Evolutionary conservation across 1,284 basidiomycete genomes (phyloP), one percentile per base, ranked within the genome.

Genomic region (Tremellales sp.): DNA sequence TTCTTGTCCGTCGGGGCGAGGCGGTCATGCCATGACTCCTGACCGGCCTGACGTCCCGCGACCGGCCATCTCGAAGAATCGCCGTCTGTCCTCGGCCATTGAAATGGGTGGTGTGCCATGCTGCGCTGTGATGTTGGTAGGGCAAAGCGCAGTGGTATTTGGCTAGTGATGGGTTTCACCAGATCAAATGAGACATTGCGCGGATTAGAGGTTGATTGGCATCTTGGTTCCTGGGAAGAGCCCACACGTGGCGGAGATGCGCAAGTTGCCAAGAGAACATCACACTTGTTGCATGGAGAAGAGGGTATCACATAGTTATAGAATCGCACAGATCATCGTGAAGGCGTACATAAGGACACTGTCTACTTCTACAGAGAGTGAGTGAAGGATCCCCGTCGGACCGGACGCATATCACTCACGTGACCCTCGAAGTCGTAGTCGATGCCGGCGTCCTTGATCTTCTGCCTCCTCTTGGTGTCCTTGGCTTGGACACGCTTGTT

Each of bases 401-500:
- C 13, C 2, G n/a, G n/a, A n/a, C n/a, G n/a, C n/a, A n/a, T n/a
- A n/a, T n/a, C n/a, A 61, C 64, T 60, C 49, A 64, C 62, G 58
- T 72, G 67, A 37, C 80, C 82, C 46, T 84, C 82, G 53, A 94
- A 87, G 58, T 92, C 83, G 68, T 98, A 98, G 45, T 87, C 81
- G 69, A 98, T 97, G 4, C 93, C 94, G 7, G 81, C 76, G 46
- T 84, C 83, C 53, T 81, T 81, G 53, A 98, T 77, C 75, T 89
- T 89, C 40, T 82, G 81, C 66, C 89, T 87, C 58, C 86, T 84
- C 65, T 83, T 78, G 46, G 81, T 78, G 69, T 97, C 87, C 53
- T 89, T 83, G 66, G 83, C 84, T 42, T 94, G 68, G 42, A 96
- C 74, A 44, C 88, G 81, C 48, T 80, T 79, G 53, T 86, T 81